Percentiles rank a stretch among this genome's conserved stretches.
These are phyloP conservation scores for Reutealis trisperma DNA, from an alignment of 345 rosid species.

Conservation along the genomic window DNA sequence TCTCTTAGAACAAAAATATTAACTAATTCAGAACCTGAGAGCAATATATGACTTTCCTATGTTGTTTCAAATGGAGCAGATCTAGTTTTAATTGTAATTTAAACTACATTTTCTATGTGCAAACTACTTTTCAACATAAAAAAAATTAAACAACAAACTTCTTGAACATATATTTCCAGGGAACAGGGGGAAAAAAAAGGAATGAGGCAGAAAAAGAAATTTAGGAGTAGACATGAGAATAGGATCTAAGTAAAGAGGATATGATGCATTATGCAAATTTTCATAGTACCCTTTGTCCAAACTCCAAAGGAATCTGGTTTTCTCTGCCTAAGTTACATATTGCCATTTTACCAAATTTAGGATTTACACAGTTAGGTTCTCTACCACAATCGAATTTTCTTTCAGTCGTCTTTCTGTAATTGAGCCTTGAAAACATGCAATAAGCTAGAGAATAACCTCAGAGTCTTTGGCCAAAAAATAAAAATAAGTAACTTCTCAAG, in stretches of 20 bases:
- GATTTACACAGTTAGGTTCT: too few species aligned
- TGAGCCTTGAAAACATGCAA: not conserved
- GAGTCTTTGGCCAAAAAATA: not conserved
- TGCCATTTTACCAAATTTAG: not conserved
- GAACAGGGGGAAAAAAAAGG: not conserved
- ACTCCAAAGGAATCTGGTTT: not conserved
- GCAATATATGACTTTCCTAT: not conserved
- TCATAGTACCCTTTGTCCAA: not conserved
- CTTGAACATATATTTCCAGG: not conserved
- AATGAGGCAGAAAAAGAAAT: not conserved
- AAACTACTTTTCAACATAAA: not conserved
- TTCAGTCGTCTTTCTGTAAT: not conserved
- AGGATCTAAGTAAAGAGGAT: not conserved
- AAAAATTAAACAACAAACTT: not conserved
- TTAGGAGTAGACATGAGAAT: not conserved
- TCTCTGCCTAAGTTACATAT: not conserved
- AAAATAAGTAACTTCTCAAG: conserved; percentile 4
- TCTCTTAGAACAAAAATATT: not conserved
- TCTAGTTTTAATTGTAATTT: not conserved
- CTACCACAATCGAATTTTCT: not conserved
- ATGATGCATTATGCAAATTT: not conserved
- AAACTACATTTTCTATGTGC: not conserved
- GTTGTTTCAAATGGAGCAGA: not conserved
- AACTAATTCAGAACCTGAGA: not conserved
- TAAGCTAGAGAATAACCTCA: conserved; percentile 4